A percentile compares a stretch with the other conserved stretches of the same genome.
Conservation (phyloP, 192 early-diverging fungal species). For the Backusella tarrabulga region DNA sequence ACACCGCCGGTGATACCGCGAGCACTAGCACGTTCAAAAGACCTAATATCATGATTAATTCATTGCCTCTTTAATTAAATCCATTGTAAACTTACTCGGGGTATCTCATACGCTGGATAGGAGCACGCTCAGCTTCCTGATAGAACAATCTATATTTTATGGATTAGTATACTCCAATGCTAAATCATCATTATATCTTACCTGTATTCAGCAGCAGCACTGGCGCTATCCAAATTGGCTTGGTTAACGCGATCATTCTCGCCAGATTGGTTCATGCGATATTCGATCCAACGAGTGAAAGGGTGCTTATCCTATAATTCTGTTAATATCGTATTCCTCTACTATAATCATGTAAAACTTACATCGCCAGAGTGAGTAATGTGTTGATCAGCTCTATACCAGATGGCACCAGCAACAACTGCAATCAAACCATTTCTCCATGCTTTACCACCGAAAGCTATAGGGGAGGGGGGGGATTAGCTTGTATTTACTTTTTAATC, state of each 20-base stretch:
- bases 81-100: conserved; percentile 27
- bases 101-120: conserved; percentile 33
- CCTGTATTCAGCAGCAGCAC: conserved; percentile 17
- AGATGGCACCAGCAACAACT: conserved; percentile 25
- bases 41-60: not conserved
- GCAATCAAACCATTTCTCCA: conserved; percentile 33
- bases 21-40: conserved; percentile 34
- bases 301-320: conserved; percentile 33
- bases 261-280: conserved; percentile 23
- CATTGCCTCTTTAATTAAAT: not conserved
- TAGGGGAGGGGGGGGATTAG: not conserved
- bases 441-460: conserved; percentile 23
- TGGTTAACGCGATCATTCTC: conserved; percentile 26
- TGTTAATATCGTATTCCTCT: not conserved
- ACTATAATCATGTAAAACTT: not conserved
- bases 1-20: conserved; percentile 22
- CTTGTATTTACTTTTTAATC: not conserved
- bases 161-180: not conserved
- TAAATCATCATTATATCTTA: not conserved
- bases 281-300: conserved; percentile 35
- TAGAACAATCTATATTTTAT: conserved; percentile 9
- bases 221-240: conserved; percentile 15
- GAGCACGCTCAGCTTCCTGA: conserved; percentile 33
- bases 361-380: conserved; percentile 28
- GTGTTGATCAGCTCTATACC: conserved; percentile 31